These are phyloP conservation scores for Steccherinum ochraceum DNA, from an alignment of 768 basidiomycete species.

Conservation along the genomic window DNA sequence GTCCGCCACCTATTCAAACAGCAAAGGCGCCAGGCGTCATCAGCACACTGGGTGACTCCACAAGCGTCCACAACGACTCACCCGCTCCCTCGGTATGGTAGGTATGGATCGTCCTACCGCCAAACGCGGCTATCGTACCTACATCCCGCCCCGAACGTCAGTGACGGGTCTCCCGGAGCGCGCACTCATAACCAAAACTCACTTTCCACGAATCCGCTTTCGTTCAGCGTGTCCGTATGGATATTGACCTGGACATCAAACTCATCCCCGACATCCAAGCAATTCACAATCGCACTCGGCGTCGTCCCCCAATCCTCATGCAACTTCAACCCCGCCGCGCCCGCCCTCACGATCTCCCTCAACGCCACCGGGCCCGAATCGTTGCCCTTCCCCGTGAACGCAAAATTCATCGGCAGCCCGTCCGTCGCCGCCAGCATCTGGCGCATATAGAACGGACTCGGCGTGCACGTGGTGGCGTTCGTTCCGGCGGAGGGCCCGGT, in stretches of 20 bases:
- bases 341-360: slow-evolving; percentile 77
- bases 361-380: slow-evolving; percentile 72
- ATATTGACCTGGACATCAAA: slow-evolving; percentile 97
- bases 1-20: slow-evolving; percentile 65
- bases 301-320: slow-evolving; percentile 98
- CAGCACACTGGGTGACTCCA: neutral
- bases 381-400: slow-evolving; percentile 95
- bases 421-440: slow-evolving; percentile 94
- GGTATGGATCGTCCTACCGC: slow-evolving; percentile 87
- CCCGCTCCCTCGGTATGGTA: slow-evolving; percentile 97
- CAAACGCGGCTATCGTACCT: slow-evolving; percentile 90
- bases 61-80: slow-evolving; percentile 17
- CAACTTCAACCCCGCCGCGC: slow-evolving; percentile 86
- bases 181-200: slow-evolving; percentile 18
- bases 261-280: slow-evolving; percentile 77
- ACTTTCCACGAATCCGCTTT: slow-evolving; percentile 97
- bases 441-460: slow-evolving; percentile 82
- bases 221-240: slow-evolving; percentile 95
- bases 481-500: slow-evolving; percentile 90
- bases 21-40: neutral
- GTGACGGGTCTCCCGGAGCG: neutral
- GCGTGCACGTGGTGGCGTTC: slow-evolving; percentile 92
- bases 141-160: slow-evolving; percentile 8
- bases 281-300: slow-evolving; percentile 71
- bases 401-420: slow-evolving; percentile 84